Evolutionary conservation across 371 early-diverging fungal species (phyloP), one percentile per base, ranked within the genome.

Genomic region (Mortierella sp.): DNA sequence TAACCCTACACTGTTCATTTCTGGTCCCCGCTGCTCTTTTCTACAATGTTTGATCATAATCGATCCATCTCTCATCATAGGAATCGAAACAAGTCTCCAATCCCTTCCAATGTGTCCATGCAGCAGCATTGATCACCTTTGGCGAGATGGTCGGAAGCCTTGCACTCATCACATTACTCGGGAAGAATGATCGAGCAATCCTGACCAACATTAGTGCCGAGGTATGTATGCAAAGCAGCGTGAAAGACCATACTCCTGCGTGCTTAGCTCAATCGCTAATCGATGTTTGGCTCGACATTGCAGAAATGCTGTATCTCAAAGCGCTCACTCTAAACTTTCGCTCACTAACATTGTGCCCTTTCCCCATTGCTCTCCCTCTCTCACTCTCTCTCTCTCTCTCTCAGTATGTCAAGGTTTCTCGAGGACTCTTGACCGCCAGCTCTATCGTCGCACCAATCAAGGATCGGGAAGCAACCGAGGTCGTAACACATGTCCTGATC

Each of bases 81-180:
- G 68, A 74, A 47, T 63, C 74, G 24, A 74, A 63, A 63, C 12
- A 34, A 13, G 55, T 63, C 53, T 74, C 74, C 10, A 74, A 74
- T 34, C 63, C 74, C 17, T 74, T 74, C 43, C 51, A 56, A 34
- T 56, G 87, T 50, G 83, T 86, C 17, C 86, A 85, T 67, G 81
- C 85, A 17, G 84, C 85, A 9, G 88, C 88, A 17, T 64, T 88
- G 27, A 80, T 84, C 41, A 86, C 86, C n/a, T 85, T 88, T 79
- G 85, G 86, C 2, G 86, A 88, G 49, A 85, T 85, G n/a, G 82
- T 86, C 6, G 86, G 88, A 17, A 83, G 80, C 39, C 78, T 88
- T 27, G 85, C 84, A 0, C 63, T 85, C 5, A 54, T 84, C 14
- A 84, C 85, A 31, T 60, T 83, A 0, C 62, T 84, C 10, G 77